Evolutionary conservation across 2,329 filamentous ascomycete genomes (phyloP).

Genomic region (Pseudocercospora eumusae): DNA sequence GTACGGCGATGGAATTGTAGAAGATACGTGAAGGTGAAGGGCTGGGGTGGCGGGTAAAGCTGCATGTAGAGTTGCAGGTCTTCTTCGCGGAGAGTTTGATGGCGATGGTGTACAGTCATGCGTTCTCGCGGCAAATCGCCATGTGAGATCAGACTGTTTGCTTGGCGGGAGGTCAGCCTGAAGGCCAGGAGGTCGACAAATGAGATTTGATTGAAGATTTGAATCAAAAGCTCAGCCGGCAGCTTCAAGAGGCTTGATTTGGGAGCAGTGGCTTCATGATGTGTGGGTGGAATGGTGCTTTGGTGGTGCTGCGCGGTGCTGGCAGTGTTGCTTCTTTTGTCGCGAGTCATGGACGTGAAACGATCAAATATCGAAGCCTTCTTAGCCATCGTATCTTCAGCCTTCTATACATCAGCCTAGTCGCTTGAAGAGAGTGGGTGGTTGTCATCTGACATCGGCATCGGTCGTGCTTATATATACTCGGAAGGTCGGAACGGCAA

Average conservation of each 20-base stretch:
- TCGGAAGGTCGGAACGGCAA: not conserved
- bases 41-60: conserved; percentile 14
- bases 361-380: not conserved
- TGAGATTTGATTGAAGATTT: conserved; percentile 12
- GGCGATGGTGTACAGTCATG: conserved; percentile 1
- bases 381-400: not conserved
- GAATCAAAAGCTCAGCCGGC: conserved; percentile 9
- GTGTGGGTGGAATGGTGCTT: not conserved
- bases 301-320: not conserved
- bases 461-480: no score
- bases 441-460: no score
- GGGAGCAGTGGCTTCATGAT: not conserved
- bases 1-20: conserved; percentile 12
- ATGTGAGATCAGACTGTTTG: not conserved
- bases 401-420: no score
- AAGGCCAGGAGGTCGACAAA: conserved; percentile 9
- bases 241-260: conserved; percentile 8
- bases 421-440: no score
- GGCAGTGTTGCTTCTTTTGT: not conserved
- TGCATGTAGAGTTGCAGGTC: conserved; percentile 11
- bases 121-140: conserved; percentile 14
- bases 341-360: not conserved
- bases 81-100: not conserved
- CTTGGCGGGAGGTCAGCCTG: conserved; percentile 6
- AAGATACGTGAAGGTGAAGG: conserved; percentile 12